Conservation (phyloP, 2,329 filamentous ascomycete genomes). For the Ascochyta koolunga region DNA sequence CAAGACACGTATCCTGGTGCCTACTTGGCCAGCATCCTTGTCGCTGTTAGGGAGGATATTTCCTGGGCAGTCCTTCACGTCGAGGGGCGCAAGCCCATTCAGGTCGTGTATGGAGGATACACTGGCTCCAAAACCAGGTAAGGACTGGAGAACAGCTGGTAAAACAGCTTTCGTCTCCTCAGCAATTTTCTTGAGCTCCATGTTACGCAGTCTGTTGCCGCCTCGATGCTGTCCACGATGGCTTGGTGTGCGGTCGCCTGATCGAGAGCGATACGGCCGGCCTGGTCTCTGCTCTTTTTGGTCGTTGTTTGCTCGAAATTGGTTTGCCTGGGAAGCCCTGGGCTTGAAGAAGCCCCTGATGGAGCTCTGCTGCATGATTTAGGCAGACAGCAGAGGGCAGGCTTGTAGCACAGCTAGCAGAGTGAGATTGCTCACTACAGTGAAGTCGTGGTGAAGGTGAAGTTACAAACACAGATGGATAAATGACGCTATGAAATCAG, state of each 20-base stretch:
- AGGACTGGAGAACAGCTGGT: conserved; percentile 25
- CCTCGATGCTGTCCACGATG: conserved; percentile 19
- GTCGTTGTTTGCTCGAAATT: conserved; percentile 9
- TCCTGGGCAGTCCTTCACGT: conserved; percentile 31
- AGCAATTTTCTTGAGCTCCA: conserved; percentile 31
- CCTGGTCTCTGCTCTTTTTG: conserved; percentile 17
- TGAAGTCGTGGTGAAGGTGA: neutral
- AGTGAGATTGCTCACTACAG: neutral
- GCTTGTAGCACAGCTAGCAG: neutral
- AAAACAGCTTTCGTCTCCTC: conserved; percentile 34
- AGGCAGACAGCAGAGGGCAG: neutral
- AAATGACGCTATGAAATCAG: conserved; percentile 8
- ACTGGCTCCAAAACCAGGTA: conserved; percentile 26
- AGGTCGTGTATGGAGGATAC: conserved; percentile 27
- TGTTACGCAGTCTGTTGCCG: conserved; percentile 28
- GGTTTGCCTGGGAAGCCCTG: conserved; percentile 2
- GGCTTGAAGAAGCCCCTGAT: conserved; percentile 30
- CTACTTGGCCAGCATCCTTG: conserved; percentile 22
- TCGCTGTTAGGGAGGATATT: conserved; percentile 21
- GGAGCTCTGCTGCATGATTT: conserved; percentile 30
- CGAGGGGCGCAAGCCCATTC: conserved; percentile 21
- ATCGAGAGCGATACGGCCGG: conserved; percentile 23
- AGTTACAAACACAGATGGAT: neutral
- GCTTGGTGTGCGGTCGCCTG: conserved; percentile 1
- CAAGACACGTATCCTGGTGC: conserved; percentile 38